Evolutionary conservation across 1,139 yeast genomes (phyloP).

Genomic region (Ogataea hybrid): DNA sequence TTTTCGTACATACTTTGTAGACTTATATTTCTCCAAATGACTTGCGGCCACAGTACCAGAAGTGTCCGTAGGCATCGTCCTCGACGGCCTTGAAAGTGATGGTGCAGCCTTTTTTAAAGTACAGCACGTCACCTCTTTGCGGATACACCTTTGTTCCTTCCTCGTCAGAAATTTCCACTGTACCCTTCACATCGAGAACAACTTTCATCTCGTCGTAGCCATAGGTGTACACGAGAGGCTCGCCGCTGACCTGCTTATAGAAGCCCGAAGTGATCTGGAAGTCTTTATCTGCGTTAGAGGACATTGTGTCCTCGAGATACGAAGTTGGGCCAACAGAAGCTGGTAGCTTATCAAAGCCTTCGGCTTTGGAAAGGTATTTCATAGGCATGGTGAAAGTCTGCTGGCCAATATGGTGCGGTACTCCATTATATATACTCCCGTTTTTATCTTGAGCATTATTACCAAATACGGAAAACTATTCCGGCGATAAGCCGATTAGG

Average conservation of each 20-base stretch:
- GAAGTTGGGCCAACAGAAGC: conserved; percentile 49
- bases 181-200: conserved; percentile 64
- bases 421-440: not conserved
- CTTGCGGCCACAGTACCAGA: conserved; percentile 62
- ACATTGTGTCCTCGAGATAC: conserved; percentile 61
- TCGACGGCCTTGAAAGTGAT: conserved; percentile 56
- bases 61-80: conserved; percentile 56
- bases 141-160: conserved; percentile 56
- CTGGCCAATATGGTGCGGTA: not conserved
- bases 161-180: conserved; percentile 59
- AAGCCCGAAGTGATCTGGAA: conserved; percentile 63
- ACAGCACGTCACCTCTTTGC: conserved; percentile 64
- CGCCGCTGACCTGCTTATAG: conserved; percentile 66
- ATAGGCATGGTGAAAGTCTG: conserved; percentile 47
- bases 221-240: conserved; percentile 62
- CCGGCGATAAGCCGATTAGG: conserved; percentile 1
- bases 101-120: conserved; percentile 65
- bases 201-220: conserved; percentile 71
- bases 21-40: conserved; percentile 40
- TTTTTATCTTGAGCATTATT: conserved; percentile 2
- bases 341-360: conserved; percentile 53
- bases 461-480: not conserved
- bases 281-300: conserved; percentile 56
- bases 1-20: conserved; percentile 14
- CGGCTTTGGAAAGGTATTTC: conserved; percentile 49